Evolutionary conservation across 1,139 yeast genomes (phyloP).

Genomic region (Scheffersomyces parashehatae): DNA sequence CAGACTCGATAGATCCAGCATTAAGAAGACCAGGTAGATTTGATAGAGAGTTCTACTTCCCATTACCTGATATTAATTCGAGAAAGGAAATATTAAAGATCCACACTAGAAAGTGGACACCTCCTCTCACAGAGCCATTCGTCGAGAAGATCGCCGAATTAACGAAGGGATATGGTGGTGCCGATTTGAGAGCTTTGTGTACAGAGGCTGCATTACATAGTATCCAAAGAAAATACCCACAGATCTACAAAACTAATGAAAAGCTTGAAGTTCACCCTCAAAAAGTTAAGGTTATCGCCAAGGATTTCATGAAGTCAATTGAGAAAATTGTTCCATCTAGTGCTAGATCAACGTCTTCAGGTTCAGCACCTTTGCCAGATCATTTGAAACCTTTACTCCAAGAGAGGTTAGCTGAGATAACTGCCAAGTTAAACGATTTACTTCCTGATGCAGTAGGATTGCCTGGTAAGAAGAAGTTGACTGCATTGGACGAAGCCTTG

Average conservation of each 20-base stretch:
- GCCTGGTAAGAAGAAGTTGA: conserved; percentile 42
- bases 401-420: conserved; percentile 48
- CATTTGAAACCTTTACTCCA: conserved; percentile 64
- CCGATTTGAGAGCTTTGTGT: conserved; percentile 90
- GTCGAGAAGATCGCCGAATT: conserved; percentile 68
- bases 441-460: conserved; percentile 56
- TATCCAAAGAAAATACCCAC: conserved; percentile 91
- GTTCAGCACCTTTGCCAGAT: conserved; percentile 79
- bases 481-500: conserved; percentile 70
- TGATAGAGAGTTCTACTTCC: conserved; percentile 95
- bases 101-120: conserved; percentile 89
- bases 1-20: conserved; percentile 97
- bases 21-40: conserved; percentile 96
- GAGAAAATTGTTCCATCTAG: conserved; percentile 91
- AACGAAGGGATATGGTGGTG: conserved; percentile 98
- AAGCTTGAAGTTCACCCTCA: conserved; percentile 74
- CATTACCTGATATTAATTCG: conserved; percentile 82
- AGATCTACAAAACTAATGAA: conserved; percentile 76
- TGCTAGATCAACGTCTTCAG: conserved; percentile 76
- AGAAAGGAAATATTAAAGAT: conserved; percentile 76
- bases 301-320: conserved; percentile 84
- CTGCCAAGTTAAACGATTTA: conserved; percentile 51
- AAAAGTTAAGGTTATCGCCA: conserved; percentile 72
- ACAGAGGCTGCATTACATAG: conserved; percentile 94
- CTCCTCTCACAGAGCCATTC: conserved; percentile 61